Evolutionary conservation across 495 filamentous ascomycete genomes (phyloP), one percentile per base, ranked within the genome.

Genomic region (Penicillium nucicola): DNA sequence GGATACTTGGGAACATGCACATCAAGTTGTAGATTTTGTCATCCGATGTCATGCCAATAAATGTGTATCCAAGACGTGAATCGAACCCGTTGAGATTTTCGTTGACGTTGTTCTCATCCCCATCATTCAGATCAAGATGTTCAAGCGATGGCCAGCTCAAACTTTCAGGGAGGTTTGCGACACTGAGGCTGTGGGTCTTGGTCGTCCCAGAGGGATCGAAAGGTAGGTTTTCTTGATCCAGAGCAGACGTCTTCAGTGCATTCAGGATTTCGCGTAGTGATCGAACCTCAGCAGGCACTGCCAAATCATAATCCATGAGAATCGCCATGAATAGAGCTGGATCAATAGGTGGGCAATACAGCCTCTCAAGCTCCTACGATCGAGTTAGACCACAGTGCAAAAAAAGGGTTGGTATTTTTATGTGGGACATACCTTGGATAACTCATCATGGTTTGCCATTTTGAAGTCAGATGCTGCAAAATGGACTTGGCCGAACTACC

Each of bases 181-280:
- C 61, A 30, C 68, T 62, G 4, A 25, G 45, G 32, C 57, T 48
- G 12, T 65, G 41, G 28, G 56, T 53, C 28, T 58, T 65, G 11
- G 60, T 59, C 15, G 64, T 82, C 2, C 87, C 90, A 10, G 87
- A 90, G 0, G 89, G 83, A 50, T 96, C 89, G 61, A 95, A 95
- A 0, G 81, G 84, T 0, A 82, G 78, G 13, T 78, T 72, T 55
- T 89, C 84, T 53, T 92, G 86, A 17, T 77, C 74, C 17, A 73
- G 55, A 1, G 86, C 88, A 31, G 72, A 68, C 9, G 77, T 67
- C 38, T 83, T 84, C 7, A 96, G 64, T 1, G 65, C 42, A 17
- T 84, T 68, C 1, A 96, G 71, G 1, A 74, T 73, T 12, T 74
- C 53, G 8, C 79, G 74, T 13, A 82, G 76, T n/a, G 70, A 59